Evolutionary conservation across 2,329 filamentous ascomycete species (phyloP).

Genomic region (Blastomyces gilchristii): DNA sequence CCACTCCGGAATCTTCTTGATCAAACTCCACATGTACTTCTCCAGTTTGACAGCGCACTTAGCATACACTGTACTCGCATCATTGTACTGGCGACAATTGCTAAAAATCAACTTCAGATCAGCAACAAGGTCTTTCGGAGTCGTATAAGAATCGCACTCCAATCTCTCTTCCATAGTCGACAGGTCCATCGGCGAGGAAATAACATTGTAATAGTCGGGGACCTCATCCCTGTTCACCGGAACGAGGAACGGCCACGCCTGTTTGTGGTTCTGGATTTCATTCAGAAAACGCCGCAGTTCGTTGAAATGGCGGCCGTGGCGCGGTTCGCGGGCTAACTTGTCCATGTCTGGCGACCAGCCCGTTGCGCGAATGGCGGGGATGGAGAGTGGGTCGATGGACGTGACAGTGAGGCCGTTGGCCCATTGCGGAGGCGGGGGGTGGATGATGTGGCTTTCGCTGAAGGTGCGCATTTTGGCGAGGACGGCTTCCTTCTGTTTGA

Average conservation of each 20-base stretch:
- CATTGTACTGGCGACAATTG: constrained; percentile 84
- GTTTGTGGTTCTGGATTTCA: constrained; percentile 72
- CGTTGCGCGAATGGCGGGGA: constrained; percentile 66
- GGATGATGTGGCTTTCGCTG: constrained; percentile 65
- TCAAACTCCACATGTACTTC: constrained; percentile 76
- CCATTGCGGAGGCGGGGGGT: constrained; percentile 68
- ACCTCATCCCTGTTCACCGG: constrained; percentile 82
- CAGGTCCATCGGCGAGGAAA: constrained; percentile 82
- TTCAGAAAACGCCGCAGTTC: constrained; percentile 73
- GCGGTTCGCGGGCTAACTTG: constrained; percentile 71
- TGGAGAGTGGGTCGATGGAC: constrained; percentile 64
- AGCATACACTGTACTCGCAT: constrained; percentile 73
- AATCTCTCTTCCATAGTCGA: constrained; percentile 78
- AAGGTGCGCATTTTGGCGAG: constrained; percentile 76
- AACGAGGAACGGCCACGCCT: constrained; percentile 74
- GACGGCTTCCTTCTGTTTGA: constrained; percentile 81
- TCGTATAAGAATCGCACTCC: constrained; percentile 72
- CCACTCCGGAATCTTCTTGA: constrained; percentile 75
- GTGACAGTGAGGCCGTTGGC: constrained; percentile 47
- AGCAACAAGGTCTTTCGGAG: constrained; percentile 68
- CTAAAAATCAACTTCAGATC: constrained; percentile 72
- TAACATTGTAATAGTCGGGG: constrained; percentile 82
- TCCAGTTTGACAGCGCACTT: constrained; percentile 75
- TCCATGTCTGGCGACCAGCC: constrained; percentile 90
- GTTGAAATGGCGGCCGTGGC: constrained; percentile 79